Conservation (phyloP, 192 early-diverging fungal genomes). For the Phlyctochytrium arcticum region DNA sequence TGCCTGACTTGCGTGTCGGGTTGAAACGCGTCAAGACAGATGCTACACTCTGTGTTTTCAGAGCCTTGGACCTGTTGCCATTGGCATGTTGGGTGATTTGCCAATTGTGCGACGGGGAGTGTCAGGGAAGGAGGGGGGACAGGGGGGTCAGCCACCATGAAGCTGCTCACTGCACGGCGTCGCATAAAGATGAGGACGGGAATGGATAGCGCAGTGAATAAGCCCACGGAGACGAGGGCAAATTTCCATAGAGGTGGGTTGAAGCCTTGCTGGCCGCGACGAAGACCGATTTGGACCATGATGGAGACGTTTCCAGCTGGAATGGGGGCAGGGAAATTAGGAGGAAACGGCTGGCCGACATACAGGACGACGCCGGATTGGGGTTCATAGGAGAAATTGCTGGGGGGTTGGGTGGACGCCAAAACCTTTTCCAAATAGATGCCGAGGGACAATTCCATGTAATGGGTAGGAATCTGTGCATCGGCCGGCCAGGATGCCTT, state of each 20-base stretch:
- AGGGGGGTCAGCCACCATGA: background rate
- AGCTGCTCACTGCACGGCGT: background rate
- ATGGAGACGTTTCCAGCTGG: background rate
- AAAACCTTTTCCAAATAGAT: background rate
- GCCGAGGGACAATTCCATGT: constrained; percentile 2
- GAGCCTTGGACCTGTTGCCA: background rate
- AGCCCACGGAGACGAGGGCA: constrained; percentile 16
- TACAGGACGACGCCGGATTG: background rate
- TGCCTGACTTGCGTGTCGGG: background rate
- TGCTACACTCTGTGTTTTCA: background rate
- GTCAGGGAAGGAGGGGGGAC: background rate
- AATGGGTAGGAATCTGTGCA: background rate
- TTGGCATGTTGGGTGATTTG: background rate
- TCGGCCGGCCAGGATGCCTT: background rate
- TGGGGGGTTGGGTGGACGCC: background rate
- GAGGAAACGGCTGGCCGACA: background rate
- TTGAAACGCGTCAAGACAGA: constrained; percentile 14
- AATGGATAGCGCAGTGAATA: constrained; percentile 1
- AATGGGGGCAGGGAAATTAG: background rate
- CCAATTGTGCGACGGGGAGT: background rate
- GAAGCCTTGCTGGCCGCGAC: background rate
- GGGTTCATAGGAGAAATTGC: background rate
- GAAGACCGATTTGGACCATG: constrained; percentile 6
- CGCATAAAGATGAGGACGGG: constrained; percentile 7
- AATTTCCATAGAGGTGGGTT: constrained; percentile 16